phyloP scores from a whole-genome alignment of 148 eudicot genomes.

The Fallopia convolvulus region DNA sequence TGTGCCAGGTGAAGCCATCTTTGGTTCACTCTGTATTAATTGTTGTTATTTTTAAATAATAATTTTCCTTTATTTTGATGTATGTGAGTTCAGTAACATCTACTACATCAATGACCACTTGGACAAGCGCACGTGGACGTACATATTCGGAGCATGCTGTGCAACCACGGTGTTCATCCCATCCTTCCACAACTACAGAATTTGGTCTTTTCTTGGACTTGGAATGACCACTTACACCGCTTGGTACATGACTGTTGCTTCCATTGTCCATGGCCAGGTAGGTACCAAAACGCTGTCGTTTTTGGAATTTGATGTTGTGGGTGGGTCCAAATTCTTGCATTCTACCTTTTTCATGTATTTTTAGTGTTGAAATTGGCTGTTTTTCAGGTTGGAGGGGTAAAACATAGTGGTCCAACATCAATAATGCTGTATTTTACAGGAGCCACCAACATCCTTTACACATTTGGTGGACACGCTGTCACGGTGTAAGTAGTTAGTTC shows the following conservation, averaged over 20 bases:
- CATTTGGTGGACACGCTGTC: constrained; percentile 78
- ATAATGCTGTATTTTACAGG: constrained; percentile 58
- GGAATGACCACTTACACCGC: constrained; percentile 37
- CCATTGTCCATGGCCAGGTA: constrained; percentile 33
- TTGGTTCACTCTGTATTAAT: neutral
- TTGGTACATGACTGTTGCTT: constrained; percentile 29
- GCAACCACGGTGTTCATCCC: constrained; percentile 35
- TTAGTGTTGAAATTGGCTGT: neutral
- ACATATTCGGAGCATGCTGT: constrained; percentile 33
- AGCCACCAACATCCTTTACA: constrained; percentile 67
- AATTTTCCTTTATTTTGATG: too few species aligned
- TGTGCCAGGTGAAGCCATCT: constrained; percentile 23
- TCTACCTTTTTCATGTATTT: neutral
- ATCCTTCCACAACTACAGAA: constrained; percentile 32
- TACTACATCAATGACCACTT: constrained; percentile 30
- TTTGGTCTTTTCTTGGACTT: constrained; percentile 34
- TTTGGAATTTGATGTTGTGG: neutral
- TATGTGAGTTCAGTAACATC: constrained; percentile 18
- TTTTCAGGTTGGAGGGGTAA: constrained; percentile 44
- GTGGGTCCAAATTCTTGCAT: constrained; percentile 1
- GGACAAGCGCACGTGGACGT: constrained; percentile 38
- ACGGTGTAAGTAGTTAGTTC: constrained; percentile 48
- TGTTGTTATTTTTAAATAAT: too few species aligned
- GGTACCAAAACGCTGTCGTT: constrained; percentile 13
- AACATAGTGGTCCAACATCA: constrained; percentile 52